Conservation (phyloP, 352 stramenopile genomes). For the Pilasporangium apinafurcum region DNA sequence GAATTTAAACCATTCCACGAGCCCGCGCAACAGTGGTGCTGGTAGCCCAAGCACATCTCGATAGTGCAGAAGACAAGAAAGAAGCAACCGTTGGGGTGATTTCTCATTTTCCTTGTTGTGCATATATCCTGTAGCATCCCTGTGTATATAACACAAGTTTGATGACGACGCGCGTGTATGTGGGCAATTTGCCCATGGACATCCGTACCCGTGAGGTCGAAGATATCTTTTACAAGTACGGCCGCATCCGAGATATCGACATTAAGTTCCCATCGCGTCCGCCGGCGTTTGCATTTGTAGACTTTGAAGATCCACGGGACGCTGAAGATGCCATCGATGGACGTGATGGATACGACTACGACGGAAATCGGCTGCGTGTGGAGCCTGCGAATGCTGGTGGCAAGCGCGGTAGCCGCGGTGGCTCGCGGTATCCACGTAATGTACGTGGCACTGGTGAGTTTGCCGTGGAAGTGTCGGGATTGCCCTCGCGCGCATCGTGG, state of each 20-base stretch:
- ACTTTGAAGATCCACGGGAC: conserved; percentile 66
- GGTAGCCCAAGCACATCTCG: not conserved
- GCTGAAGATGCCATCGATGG: conserved; percentile 57
- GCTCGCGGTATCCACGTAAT: conserved; percentile 29
- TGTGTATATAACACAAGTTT: too few relatives aligned
- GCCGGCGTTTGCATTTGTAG: conserved; percentile 59
- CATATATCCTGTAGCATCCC: too few relatives aligned
- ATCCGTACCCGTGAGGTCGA: conserved; percentile 70
- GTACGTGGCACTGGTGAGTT: conserved; percentile 52
- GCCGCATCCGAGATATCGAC: conserved; percentile 52
- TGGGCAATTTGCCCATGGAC: conserved; percentile 71
- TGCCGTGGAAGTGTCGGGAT: conserved; percentile 39
- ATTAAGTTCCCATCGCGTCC: conserved; percentile 67
- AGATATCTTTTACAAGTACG: conserved; percentile 73
- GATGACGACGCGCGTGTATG: conserved; percentile 44
- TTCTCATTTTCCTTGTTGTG: too few relatives aligned
- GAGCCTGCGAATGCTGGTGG: conserved; percentile 37
- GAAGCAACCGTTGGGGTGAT: too few relatives aligned
- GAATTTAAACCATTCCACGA: too few relatives aligned
- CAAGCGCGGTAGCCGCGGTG: conserved; percentile 8
- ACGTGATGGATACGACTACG: conserved; percentile 48
- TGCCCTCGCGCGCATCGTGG: conserved; percentile 50
- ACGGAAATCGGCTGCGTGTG: conserved; percentile 49
- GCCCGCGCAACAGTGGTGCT: too few relatives aligned
- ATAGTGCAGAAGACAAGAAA: not conserved